These are phyloP conservation scores for Kalmanozyma brasiliensis DNA, from an alignment of 1,284 basidiomycete species.

Conservation along the genomic window DNA sequence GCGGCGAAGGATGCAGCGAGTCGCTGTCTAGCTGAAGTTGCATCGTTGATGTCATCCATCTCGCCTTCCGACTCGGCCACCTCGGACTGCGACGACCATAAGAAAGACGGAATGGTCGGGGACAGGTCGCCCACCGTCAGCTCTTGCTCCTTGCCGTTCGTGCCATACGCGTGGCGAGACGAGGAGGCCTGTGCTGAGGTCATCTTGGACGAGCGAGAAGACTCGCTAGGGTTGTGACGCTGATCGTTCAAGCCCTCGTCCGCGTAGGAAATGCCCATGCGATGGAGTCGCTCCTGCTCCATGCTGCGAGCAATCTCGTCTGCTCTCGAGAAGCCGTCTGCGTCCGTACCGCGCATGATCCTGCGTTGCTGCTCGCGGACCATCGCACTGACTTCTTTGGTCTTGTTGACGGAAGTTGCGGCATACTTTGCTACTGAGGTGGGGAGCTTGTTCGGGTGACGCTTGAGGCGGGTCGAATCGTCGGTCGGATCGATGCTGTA, in stretches of 20 bases:
- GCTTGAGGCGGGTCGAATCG: constrained; percentile 23
- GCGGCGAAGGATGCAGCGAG: constrained; percentile 19
- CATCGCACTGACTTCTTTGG: constrained; percentile 11
- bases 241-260: neutral
- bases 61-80: constrained; percentile 19
- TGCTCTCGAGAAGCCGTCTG: constrained; percentile 36
- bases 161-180: neutral
- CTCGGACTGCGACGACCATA: constrained; percentile 47
- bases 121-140: constrained; percentile 34
- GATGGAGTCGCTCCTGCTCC: constrained; percentile 33
- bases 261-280: constrained; percentile 24
- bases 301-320: constrained; percentile 38
- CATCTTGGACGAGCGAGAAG: neutral
- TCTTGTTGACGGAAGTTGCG: constrained; percentile 1
- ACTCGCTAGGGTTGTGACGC: neutral
- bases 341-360: constrained; percentile 26
- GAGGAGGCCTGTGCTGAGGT: neutral
- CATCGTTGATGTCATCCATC: neutral
- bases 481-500: constrained; percentile 44
- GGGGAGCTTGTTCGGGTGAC: constrained; percentile 23
- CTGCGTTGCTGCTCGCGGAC: constrained; percentile 27
- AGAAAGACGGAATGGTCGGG: constrained; percentile 37
- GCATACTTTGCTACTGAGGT: constrained; percentile 5
- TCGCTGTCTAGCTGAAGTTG: neutral
- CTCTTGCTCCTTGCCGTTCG: constrained; percentile 7